Percentiles rank a stretch among this genome's conserved stretches.
phyloP scores from a whole-genome alignment of 2,329 filamentous ascomycete genomes.

The Alternaria brassicicola region DNA sequence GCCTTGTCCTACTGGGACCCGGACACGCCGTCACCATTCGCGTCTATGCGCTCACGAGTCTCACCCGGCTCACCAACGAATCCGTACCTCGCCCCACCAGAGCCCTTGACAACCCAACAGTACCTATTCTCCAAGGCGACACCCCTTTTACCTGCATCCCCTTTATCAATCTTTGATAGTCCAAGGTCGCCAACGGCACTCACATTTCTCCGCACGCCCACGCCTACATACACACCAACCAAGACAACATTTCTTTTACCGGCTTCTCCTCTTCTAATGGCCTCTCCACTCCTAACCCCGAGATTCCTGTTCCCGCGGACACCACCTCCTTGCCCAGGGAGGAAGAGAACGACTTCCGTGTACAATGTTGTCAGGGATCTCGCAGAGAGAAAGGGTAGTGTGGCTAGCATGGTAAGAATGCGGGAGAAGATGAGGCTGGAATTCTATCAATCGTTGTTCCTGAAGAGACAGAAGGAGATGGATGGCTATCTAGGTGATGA shows the following conservation, averaged over 20 bases:
- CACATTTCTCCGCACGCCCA: constrained; percentile 10
- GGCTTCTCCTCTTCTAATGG: neutral
- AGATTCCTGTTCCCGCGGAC: constrained; percentile 21
- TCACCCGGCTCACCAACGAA: constrained; percentile 18
- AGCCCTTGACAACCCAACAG: neutral
- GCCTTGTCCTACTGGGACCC: constrained; percentile 26
- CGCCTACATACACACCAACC: neutral
- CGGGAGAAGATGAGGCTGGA: constrained; percentile 7
- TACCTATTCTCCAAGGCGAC: constrained; percentile 4
- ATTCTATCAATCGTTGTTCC: constrained; percentile 15
- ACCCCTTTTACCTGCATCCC: constrained; percentile 24
- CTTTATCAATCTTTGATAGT: constrained; percentile 26
- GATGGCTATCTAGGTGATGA: neutral
- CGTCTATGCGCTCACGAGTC: neutral
- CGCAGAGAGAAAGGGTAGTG: neutral
- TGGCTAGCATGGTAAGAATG: constrained; percentile 2
- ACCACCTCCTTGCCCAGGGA: constrained; percentile 9
- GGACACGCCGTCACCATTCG: constrained; percentile 19
- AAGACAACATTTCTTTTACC: neutral
- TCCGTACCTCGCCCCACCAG: constrained; percentile 22
- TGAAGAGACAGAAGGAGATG: constrained; percentile 6
- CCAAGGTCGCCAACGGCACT: neutral
- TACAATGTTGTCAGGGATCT: neutral
- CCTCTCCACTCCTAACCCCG: constrained; percentile 10
- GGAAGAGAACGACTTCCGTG: neutral